Evolutionary conservation across 2,329 filamentous ascomycete genomes (phyloP), one percentile per base, ranked within the genome.

Genomic region (Westerdykella sp.): DNA sequence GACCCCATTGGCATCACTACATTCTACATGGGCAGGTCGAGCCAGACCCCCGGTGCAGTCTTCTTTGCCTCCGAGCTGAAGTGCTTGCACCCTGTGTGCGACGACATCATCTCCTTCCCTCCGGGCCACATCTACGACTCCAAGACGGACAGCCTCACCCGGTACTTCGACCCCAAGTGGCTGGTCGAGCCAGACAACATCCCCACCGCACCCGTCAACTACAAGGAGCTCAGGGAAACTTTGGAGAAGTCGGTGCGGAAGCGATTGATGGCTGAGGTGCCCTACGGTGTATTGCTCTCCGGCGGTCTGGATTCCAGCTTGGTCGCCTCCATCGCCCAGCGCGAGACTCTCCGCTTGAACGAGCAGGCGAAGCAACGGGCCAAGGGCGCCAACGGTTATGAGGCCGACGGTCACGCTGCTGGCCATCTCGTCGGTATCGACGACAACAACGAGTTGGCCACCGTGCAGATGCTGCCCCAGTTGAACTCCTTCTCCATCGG

Each of bases 401-500:
- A 60, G 13, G 47, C 53, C 12, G 57, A 60, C 35, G 55, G 54
- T 11, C 47, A 55, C 13, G 47, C 44, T 13, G 43, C 51, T 18
- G 55, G 57, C 37, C 57, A 87, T 39, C 78, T 97, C 37, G 91
- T 96, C 46, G 93, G 93, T 60, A 94, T 98, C 57, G 93, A 97
- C 60, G 90, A 95, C 64, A 81, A 91, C 46, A 85, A 95, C 75
- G 80, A 91, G 63, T 74, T 97, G 48, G 88, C 85, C 39, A 95
- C 90, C 12, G 80, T 95, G 50, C 93, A 90, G 43, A 87, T 93
- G 61, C 81, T 97, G 42, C 89, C 91, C 30, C 87, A 97, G 69
- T 81, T 98, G 69, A 94, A 97, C 80, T 96, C 90, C 13, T 98
- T 98, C 78, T 98, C 93, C 13, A 98, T 98, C 55, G 93, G 93